Percentiles rank a stretch among this genome's conserved stretches.
phyloP scores from a whole-genome alignment of 345 rosid species.

The Lumnitzera racemosa region DNA sequence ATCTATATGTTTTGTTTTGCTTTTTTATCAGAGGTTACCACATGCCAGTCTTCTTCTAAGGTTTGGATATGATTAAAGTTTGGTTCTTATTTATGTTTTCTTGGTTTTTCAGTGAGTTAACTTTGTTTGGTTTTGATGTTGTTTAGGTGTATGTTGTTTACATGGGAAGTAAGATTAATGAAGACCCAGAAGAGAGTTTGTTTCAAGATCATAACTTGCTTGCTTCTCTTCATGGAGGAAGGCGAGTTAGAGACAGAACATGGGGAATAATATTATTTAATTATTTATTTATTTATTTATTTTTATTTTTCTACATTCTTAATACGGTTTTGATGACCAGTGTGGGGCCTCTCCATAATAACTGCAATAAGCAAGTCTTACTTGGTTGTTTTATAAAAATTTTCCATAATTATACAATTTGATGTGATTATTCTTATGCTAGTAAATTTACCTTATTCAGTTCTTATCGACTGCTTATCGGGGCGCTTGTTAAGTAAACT shows the following conservation, averaged over 20 bases:
- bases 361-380: too few relatives aligned
- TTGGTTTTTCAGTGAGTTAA: too few relatives aligned
- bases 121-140: not conserved
- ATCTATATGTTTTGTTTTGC: not conserved
- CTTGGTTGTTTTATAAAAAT: too few relatives aligned
- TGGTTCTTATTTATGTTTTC: too few relatives aligned
- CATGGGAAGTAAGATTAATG: constrained; percentile 27
- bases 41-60: not conserved
- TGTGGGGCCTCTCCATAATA: too few relatives aligned
- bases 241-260: constrained; percentile 14
- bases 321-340: not conserved
- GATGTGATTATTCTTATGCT: too few relatives aligned
- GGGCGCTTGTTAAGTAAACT: too few relatives aligned
- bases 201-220: constrained; percentile 29
- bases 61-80: constrained; percentile 7
- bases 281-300: not conserved
- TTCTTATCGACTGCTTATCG: too few relatives aligned
- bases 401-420: too few relatives aligned
- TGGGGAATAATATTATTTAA: not conserved
- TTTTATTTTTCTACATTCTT: not conserved
- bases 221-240: constrained; percentile 38
- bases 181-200: constrained; percentile 20
- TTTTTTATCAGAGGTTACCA: not conserved
- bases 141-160: constrained; percentile 40
- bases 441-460: too few relatives aligned